A percentile compares a stretch with the other conserved stretches of the same genome.
Evolutionary conservation across 1,284 basidiomycete genomes (phyloP).

Genomic region (Cryptococcus sp.): DNA sequence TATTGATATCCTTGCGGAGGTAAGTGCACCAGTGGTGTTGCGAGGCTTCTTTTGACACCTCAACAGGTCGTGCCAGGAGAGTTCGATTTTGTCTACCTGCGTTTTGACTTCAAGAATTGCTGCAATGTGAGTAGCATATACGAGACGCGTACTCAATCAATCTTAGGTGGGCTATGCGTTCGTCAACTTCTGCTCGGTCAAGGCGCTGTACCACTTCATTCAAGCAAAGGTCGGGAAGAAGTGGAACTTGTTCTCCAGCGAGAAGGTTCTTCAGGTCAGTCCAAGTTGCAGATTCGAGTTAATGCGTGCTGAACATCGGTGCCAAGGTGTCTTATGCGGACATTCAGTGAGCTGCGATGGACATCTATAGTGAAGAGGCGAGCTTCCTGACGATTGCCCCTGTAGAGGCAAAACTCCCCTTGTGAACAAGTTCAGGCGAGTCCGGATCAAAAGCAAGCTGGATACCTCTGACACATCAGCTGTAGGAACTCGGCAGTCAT

Average conservation of each 20-base stretch:
- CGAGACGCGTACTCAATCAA: background rate
- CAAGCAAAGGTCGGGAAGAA: slow-evolving; percentile 44
- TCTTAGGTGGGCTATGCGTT: slow-evolving; percentile 51
- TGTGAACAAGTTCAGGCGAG: slow-evolving; percentile 51
- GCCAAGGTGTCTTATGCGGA: slow-evolving; percentile 50
- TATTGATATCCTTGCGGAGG: slow-evolving; percentile 46
- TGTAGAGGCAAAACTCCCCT: slow-evolving; percentile 47
- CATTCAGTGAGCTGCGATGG: slow-evolving; percentile 39
- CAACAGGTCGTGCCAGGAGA: slow-evolving; percentile 46
- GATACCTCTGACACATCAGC: slow-evolving; percentile 4
- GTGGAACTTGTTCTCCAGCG: slow-evolving; percentile 52
- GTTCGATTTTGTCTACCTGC: slow-evolving; percentile 53
- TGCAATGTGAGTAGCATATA: slow-evolving; percentile 44
- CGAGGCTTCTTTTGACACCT: background rate
- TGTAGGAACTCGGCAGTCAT: slow-evolving; percentile 50
- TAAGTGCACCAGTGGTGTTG: slow-evolving; percentile 13
- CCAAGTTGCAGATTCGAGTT: background rate
- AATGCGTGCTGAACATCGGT: background rate
- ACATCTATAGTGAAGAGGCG: background rate
- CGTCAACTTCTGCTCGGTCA: slow-evolving; percentile 48
- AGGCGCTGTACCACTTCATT: slow-evolving; percentile 42
- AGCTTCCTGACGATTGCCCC: background rate
- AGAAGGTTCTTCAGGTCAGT: slow-evolving; percentile 52
- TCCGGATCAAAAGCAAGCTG: background rate
- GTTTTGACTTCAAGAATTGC: slow-evolving; percentile 52